Evolutionary conservation across 108 stramenopile genomes (phyloP).

Genomic region (Fistulifera solaris): DNA sequence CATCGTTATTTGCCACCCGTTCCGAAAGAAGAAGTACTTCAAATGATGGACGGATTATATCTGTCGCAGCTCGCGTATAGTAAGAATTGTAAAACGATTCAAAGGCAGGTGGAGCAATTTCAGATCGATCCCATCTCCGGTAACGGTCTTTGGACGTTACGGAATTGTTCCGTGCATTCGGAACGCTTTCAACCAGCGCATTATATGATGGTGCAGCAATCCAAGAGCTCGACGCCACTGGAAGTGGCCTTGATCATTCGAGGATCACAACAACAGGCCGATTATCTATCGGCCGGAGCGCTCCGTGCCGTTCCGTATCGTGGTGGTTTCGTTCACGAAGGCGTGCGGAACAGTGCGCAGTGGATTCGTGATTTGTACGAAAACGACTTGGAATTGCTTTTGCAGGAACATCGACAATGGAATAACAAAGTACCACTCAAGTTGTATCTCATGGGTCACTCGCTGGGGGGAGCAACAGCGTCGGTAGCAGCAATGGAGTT

Average conservation of each 20-base stretch:
- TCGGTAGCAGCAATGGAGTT: constrained; percentile 29
- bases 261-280: constrained; percentile 24
- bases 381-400: not conserved
- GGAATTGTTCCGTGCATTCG: constrained; percentile 13
- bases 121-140: not conserved
- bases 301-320: constrained; percentile 19
- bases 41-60: constrained; percentile 22
- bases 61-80: constrained; percentile 21
- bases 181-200: constrained; percentile 22
- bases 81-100: constrained; percentile 13
- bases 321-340: constrained; percentile 24
- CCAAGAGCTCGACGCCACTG: not conserved
- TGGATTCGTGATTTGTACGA: constrained; percentile 13
- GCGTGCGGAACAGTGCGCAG: constrained; percentile 16
- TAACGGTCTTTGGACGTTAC: constrained; percentile 11
- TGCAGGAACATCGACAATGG: not conserved
- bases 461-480: constrained; percentile 34
- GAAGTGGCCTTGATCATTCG: constrained; percentile 28
- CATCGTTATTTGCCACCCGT: constrained; percentile 18
- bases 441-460: constrained; percentile 22
- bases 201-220: constrained; percentile 13
- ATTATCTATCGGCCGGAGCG: constrained; percentile 25
- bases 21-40: constrained; percentile 5
- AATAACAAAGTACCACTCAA: constrained; percentile 11
- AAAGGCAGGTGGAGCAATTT: constrained; percentile 2